Evolutionary conservation across 495 filamentous ascomycete species (phyloP).

Genomic region (Cetradonia linearis): DNA sequence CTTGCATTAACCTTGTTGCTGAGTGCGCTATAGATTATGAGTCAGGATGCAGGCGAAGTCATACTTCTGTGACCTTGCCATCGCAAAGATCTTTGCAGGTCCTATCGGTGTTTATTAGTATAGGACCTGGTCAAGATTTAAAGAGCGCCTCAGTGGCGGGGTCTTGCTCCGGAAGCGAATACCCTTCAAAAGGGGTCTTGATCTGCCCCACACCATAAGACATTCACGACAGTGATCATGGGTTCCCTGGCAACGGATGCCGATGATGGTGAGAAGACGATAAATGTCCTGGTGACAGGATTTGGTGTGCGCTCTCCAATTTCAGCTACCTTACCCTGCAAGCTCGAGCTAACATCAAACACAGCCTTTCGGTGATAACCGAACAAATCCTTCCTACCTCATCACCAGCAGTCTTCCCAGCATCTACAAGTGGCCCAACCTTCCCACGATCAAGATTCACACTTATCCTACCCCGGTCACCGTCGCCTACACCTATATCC

Average conservation of each 20-base stretch:
- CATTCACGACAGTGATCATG: constrained; percentile 11
- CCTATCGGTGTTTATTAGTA: background rate
- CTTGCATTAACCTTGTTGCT: background rate
- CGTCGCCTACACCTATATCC: constrained; percentile 59
- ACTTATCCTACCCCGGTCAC: constrained; percentile 56
- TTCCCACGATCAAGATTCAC: constrained; percentile 52
- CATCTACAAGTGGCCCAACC: constrained; percentile 29
- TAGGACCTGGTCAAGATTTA: background rate
- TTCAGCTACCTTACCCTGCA: constrained; percentile 13
- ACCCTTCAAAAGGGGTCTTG: background rate
- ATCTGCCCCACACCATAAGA: background rate
- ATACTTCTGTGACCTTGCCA: background rate
- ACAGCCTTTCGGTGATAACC: constrained; percentile 58
- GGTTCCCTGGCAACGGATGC: constrained; percentile 16
- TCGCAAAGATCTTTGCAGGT: background rate
- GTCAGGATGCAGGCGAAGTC: background rate
- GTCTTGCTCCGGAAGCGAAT: background rate
- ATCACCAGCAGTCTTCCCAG: constrained; percentile 43
- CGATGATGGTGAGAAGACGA: constrained; percentile 32
- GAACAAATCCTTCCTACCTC: constrained; percentile 62
- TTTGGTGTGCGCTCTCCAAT: constrained; percentile 50
- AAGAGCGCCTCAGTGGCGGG: constrained; percentile 1
- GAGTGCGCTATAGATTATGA: background rate
- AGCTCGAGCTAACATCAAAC: constrained; percentile 11
- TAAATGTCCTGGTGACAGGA: constrained; percentile 62